Evolutionary conservation across 371 early-diverging fungal species (phyloP).

Genomic region (Batrachochytrium dendrobatidis): DNA sequence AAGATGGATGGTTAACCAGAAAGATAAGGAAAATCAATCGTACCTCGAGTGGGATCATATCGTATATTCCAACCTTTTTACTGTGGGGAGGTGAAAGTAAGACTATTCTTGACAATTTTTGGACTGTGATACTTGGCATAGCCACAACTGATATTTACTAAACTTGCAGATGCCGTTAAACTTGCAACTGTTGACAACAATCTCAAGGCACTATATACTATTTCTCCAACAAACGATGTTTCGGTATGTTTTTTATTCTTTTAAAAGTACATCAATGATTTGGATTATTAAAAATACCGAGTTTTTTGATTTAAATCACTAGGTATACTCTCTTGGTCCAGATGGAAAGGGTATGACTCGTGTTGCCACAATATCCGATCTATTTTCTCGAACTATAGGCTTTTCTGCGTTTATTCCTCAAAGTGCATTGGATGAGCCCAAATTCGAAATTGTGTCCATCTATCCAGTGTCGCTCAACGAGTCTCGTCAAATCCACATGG

Average conservation of each 20-base stretch:
- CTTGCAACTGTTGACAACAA: constrained; percentile 58
- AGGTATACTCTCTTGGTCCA: constrained; percentile 40
- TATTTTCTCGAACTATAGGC: constrained; percentile 29
- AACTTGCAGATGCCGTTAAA: constrained; percentile 8
- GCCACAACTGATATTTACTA: background rate
- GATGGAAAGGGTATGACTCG: constrained; percentile 36
- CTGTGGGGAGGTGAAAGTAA: constrained; percentile 17
- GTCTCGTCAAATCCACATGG: constrained; percentile 52
- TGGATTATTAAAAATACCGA: too few relatives aligned
- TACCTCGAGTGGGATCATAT: constrained; percentile 38
- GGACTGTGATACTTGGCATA: background rate
- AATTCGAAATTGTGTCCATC: constrained; percentile 53
- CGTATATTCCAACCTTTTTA: constrained; percentile 56
- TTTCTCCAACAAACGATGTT: constrained; percentile 58
- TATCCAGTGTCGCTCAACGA: constrained; percentile 57
- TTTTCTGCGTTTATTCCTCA: background rate
- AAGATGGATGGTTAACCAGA: constrained; percentile 79
- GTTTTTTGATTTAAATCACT: too few relatives aligned
- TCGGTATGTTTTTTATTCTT: constrained; percentile 39
- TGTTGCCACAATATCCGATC: constrained; percentile 34
- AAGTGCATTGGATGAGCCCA: constrained; percentile 20
- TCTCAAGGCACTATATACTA: constrained; percentile 62
- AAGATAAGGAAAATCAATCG: constrained; percentile 65
- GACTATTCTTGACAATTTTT: background rate
- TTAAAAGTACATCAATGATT: background rate